phyloP scores from a whole-genome alignment of 2,329 filamentous ascomycete genomes.

The Cladosporium sp. region DNA sequence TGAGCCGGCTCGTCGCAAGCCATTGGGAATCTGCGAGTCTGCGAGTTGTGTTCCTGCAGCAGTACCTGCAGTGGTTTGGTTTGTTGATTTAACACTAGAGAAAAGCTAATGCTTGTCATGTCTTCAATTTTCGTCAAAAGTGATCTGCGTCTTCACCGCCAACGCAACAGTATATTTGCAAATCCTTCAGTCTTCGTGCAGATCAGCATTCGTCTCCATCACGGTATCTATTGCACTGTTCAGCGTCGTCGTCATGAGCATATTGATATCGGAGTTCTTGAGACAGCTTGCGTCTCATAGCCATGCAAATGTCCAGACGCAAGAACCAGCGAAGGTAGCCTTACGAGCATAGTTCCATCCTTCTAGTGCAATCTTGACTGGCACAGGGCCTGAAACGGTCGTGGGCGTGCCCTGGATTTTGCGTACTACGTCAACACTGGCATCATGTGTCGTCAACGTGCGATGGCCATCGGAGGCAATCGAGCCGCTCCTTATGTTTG shows the following conservation, averaged over 20 bases:
- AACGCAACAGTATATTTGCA: not conserved
- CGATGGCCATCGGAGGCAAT: not conserved
- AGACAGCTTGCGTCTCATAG: not conserved
- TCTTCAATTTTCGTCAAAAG: not conserved
- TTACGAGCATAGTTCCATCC: not conserved
- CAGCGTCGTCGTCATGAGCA: not conserved
- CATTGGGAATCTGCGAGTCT: not conserved
- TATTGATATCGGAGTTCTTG: not conserved
- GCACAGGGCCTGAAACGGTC: not conserved
- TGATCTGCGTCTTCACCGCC: not conserved
- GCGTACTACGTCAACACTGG: not conserved
- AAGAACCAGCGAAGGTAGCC: not conserved
- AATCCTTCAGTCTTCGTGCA: not conserved
- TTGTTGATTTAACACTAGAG: not conserved
- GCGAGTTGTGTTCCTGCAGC: slow-evolving; percentile 13
- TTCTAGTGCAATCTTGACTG: not conserved
- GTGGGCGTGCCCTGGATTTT: not conserved
- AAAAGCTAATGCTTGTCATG: slow-evolving; percentile 18
- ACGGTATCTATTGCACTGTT: not conserved
- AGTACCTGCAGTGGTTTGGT: slow-evolving; percentile 3
- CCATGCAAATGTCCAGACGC: not conserved
- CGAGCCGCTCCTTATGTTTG: not conserved
- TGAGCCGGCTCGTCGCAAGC: slow-evolving; percentile 8
- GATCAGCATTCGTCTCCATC: not conserved
- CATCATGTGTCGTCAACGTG: not conserved